These are phyloP conservation scores for Pyrenophora teres DNA, from an alignment of 2,329 filamentous ascomycete genomes.

Conservation along the genomic window DNA sequence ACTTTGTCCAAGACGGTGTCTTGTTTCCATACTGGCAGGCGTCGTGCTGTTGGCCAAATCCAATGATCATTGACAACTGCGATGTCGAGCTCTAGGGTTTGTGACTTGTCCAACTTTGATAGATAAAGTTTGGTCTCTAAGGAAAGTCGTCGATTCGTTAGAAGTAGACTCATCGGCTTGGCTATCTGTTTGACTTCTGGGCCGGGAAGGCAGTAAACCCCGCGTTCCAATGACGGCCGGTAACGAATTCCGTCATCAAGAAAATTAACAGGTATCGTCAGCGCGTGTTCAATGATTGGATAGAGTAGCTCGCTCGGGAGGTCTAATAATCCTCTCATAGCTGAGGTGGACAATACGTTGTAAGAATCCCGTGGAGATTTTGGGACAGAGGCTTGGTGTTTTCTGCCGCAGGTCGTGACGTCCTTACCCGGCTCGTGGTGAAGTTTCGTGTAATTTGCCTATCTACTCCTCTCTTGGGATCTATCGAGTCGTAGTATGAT, in stretches of 20 bases:
- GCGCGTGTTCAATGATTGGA: slow-evolving; percentile 9
- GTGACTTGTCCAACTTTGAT: slow-evolving; percentile 4
- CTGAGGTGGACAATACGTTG: background rate
- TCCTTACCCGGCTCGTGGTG: background rate
- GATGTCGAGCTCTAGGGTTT: slow-evolving; percentile 15
- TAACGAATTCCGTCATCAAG: background rate
- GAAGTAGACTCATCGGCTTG: slow-evolving; percentile 5
- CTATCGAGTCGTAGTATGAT: background rate
- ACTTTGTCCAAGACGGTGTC: slow-evolving; percentile 4
- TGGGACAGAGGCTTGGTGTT: background rate
- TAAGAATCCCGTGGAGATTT: background rate
- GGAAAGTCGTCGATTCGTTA: slow-evolving; percentile 7
- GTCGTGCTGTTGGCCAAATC: slow-evolving; percentile 22
- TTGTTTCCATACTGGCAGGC: slow-evolving; percentile 5
- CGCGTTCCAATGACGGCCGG: background rate
- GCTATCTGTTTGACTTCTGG: background rate
- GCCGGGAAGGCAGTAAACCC: background rate
- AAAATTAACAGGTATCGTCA: background rate
- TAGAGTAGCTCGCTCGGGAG: slow-evolving; percentile 19
- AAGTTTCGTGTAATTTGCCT: background rate
- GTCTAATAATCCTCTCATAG: slow-evolving; percentile 12
- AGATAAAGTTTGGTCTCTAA: slow-evolving; percentile 9
- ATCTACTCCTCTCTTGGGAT: background rate
- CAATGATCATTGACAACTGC: slow-evolving; percentile 19
- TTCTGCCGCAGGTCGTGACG: background rate